Percentiles rank a stretch among this genome's conserved stretches.
phyloP scores from a whole-genome alignment of 345 rosid genomes.

The Anastatica hierochuntica region DNA sequence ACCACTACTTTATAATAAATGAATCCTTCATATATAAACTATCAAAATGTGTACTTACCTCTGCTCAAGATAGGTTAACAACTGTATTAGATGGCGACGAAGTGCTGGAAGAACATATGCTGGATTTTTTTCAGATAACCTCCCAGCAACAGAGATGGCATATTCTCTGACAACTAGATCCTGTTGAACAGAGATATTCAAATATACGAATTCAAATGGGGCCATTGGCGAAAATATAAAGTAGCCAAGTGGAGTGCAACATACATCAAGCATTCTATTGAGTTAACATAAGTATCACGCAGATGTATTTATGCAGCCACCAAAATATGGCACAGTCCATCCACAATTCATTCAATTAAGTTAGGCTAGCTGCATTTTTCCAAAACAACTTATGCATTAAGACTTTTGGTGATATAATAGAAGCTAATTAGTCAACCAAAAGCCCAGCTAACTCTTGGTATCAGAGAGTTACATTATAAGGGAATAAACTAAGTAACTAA shows the following conservation, averaged over 20 bases:
- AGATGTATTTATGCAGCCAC: slow-evolving; percentile 9
- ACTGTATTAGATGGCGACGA: slow-evolving; percentile 96
- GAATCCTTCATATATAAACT: not conserved
- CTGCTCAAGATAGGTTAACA: slow-evolving; percentile 87
- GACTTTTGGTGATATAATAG: slow-evolving; percentile 4
- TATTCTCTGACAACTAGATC: slow-evolving; percentile 92
- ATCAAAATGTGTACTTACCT: slow-evolving; percentile 43
- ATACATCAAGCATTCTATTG: slow-evolving; percentile 11
- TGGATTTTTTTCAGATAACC: slow-evolving; percentile 94
- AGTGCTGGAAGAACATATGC: slow-evolving; percentile 99
- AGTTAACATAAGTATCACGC: slow-evolving; percentile 4
- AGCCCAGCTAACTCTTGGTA: slow-evolving; percentile 3
- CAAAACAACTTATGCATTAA: too few relatives aligned
- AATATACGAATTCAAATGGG: slow-evolving; percentile 7
- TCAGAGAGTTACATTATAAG: not conserved
- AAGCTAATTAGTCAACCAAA: slow-evolving; percentile 8
- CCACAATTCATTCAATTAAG: slow-evolving; percentile 4
- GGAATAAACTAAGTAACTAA: not conserved
- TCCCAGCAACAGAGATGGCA: slow-evolving; percentile 92
- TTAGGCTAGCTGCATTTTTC: too few relatives aligned
- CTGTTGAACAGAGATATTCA: slow-evolving; percentile 33
- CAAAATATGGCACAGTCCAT: slow-evolving; percentile 5
- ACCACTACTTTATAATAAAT: slow-evolving; percentile 8
- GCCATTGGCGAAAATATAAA: not conserved
- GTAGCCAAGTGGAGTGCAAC: slow-evolving; percentile 1